Conservation (phyloP, 805 yeast species). For the Candida ovalis region DNA sequence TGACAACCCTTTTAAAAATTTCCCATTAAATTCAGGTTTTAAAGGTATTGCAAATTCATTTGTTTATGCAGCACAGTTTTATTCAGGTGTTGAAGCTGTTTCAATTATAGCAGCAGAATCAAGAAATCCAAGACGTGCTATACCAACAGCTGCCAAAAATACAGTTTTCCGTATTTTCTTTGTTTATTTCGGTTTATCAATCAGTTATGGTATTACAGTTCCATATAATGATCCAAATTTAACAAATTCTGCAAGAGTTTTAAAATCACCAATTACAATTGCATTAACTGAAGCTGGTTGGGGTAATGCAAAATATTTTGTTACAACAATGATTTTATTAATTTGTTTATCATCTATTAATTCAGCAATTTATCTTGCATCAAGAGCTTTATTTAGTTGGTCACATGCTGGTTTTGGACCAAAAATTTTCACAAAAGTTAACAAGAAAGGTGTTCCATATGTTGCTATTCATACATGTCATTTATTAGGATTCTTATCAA, state of each 20-base stretch:
- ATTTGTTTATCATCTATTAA: slow-evolving; percentile 64
- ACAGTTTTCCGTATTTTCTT: slow-evolving; percentile 51
- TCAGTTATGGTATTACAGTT: slow-evolving; percentile 53
- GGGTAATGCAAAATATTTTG: slow-evolving; percentile 33
- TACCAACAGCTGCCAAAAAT: slow-evolving; percentile 51
- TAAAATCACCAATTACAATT: slow-evolving; percentile 42
- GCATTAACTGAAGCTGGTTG: slow-evolving; percentile 44
- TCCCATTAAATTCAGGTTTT: slow-evolving; percentile 42
- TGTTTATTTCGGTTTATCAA: slow-evolving; percentile 49
- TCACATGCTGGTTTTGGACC: slow-evolving; percentile 61
- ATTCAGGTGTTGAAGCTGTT: slow-evolving; percentile 54
- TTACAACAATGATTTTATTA: slow-evolving; percentile 51
- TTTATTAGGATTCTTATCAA: slow-evolving; percentile 47
- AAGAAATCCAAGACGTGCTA: slow-evolving; percentile 48
- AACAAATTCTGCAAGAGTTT: slow-evolving; percentile 25
- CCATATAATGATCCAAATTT: slow-evolving; percentile 49
- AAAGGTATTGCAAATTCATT: slow-evolving; percentile 52
- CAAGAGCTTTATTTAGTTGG: slow-evolving; percentile 58
- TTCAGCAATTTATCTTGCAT: slow-evolving; percentile 61
- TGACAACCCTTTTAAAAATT: slow-evolving; percentile 30
- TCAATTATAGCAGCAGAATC: slow-evolving; percentile 58
- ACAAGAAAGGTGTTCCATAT: slow-evolving; percentile 56
- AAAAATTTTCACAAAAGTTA: slow-evolving; percentile 44
- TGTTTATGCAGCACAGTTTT: slow-evolving; percentile 57
- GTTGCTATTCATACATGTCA: slow-evolving; percentile 52